Percentiles rank a stretch among this genome's conserved stretches.
Conservation (phyloP, 2,329 filamentous ascomycete genomes). For the Hypoxylon sp. region DNA sequence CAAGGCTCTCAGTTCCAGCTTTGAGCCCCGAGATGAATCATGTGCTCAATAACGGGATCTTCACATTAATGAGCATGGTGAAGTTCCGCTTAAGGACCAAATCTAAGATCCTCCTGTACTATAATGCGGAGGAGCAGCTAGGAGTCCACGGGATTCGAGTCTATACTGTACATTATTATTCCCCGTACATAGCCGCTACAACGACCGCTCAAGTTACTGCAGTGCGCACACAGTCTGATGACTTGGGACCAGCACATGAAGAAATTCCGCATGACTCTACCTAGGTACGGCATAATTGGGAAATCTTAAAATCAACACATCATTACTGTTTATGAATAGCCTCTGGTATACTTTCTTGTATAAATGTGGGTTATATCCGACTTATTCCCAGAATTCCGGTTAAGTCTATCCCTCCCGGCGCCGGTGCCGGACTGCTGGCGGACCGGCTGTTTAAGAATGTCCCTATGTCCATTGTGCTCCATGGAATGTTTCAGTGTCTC, state of each 20-base stretch:
- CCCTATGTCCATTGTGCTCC: neutral
- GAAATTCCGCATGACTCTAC: too few relatives aligned
- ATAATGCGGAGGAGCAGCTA: neutral
- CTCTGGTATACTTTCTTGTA: neutral
- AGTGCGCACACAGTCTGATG: neutral
- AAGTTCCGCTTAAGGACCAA: neutral
- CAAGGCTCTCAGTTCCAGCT: neutral
- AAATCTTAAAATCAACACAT: neutral
- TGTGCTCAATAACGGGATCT: neutral
- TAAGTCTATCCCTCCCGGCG: conserved; percentile 16
- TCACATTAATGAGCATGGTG: neutral
- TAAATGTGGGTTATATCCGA: conserved; percentile 30
- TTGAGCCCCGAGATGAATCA: conserved; percentile 42
- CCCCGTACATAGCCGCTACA: conserved; percentile 2
- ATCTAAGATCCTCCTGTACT: conserved; percentile 28
- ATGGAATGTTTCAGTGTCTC: neutral
- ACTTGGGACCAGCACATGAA: neutral
- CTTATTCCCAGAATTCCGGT: conserved; percentile 27
- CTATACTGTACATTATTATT: conserved; percentile 20
- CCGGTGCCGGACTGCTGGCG: conserved; percentile 21
- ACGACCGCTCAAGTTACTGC: neutral
- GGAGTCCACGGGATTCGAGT: neutral
- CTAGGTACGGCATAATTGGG: too few relatives aligned
- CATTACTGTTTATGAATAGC: neutral
- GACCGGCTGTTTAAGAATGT: conserved; percentile 19